Evolutionary conservation across 192 early-diverging fungal species (phyloP), one percentile per base, ranked within the genome.

Genomic region (Backusella australiensis): DNA sequence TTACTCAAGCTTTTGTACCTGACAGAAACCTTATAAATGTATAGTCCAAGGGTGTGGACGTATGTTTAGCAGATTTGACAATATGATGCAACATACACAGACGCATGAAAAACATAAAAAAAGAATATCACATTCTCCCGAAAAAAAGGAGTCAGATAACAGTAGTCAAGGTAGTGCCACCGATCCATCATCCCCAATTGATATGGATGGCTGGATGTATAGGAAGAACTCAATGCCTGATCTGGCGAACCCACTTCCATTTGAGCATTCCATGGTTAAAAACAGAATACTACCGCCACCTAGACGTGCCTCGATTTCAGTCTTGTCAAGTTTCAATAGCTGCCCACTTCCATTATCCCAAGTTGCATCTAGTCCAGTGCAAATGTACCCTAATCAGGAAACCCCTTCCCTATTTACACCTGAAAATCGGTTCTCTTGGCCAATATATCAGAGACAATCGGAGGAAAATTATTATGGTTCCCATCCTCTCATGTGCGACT

Each of bases 41-140:
- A 83, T 89, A 41, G 79, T 87, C 17, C 82, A 86, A 15, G 82
- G 75, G 23, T 91, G 90, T 69, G 82, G 81, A 75, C 85, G 89
- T 39, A 82, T 84, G 34, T 91, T 91, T 69, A 91, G 90, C 78
- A 88, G 90, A n/a, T 91, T 88, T 49, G 90, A 91, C 77, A 91
- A 91, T 65, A 91, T 91, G 90, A 90, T 91, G 81, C 90, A 91
- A 76, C 90, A 91, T 67, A 88, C 88, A 29, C 89, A 89, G 32
- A 91, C 88, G 56, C 90, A 91, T 77, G 73, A 36, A 36, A 36
- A 41, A 19, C 15, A 23, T 41, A 69, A 42, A 38, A 63, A 63
- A 63, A 23, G 11, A 63, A 11, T 26, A 29, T 63, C 56, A 11
- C 12, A 29, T 63, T 63, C 23, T 63, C 56, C 56, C 23, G 56